Evolutionary conservation across 179 eudicot genomes (phyloP), one percentile per base, ranked within the genome.

Genomic region (Drosera spatulata): DNA sequence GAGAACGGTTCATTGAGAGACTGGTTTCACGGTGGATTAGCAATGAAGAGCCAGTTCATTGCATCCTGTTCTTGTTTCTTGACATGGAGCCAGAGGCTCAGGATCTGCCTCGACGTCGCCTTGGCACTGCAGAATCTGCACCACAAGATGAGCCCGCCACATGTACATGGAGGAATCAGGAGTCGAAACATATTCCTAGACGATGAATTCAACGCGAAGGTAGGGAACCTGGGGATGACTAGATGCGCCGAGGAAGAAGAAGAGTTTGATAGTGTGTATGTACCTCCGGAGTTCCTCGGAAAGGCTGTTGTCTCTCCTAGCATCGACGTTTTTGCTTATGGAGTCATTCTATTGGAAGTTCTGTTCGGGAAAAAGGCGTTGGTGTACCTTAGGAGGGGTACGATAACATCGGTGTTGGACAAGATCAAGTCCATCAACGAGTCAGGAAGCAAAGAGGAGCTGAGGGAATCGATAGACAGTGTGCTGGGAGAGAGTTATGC

Each of bases 1-100:
- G 75, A 73, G 61, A 91, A 91, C 47, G 97, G 97, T 14, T 85
- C 96, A 2, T 63, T 91, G 51, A 87, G 83, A 72, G 97, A 91
- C 66, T 91, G 97, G 96, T 74, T 91, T 59, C 97, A 91, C 49
- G 85, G 97, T 2, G 97, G 98, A 2, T 75, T 91, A 57, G 98
- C 98, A 5, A 80, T 88, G 80, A 91, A 91, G 62, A 91, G 88
- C 74, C 97, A 87, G 5, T 91, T 85, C 65, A 91, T 91, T 3
- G 81, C 90, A 7, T 90, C 97, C 9, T 90, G 96, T 62, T 69
- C 69, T 60, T 83, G 96, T 58, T 91, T 88, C 66, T 71, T 91
- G 58, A 80, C 79, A 40, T 91, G 98, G 98, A 75, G 64, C 49
- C 96, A 85, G 41, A 74, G 98, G 82, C 66, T 91, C 4, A 84